A percentile compares a stretch with the other conserved stretches of the same genome.
These are phyloP conservation scores for Chaetomiaceae sp. DNA, from an alignment of 2,329 filamentous ascomycete species.

Conservation along the genomic window DNA sequence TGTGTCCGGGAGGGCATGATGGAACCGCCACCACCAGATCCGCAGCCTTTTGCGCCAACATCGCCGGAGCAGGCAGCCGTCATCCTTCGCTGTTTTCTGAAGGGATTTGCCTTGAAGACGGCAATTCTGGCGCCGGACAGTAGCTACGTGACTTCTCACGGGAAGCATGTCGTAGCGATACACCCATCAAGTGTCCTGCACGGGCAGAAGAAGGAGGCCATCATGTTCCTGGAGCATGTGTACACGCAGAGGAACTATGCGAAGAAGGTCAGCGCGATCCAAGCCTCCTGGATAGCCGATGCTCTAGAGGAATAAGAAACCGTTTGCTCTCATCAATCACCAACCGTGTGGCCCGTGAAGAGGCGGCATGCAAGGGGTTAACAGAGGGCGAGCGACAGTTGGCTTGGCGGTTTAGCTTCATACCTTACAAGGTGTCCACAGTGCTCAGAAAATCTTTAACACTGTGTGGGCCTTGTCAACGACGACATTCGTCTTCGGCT, in stretches of 20 bases:
- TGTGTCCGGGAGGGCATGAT: slow-evolving; percentile 49
- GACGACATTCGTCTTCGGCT: too few relatives aligned
- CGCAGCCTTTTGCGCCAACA: slow-evolving; percentile 49
- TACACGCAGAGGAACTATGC: slow-evolving; percentile 62
- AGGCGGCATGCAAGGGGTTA: too few relatives aligned
- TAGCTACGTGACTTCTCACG: slow-evolving; percentile 54
- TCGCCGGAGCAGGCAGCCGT: slow-evolving; percentile 48
- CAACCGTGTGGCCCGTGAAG: neutral
- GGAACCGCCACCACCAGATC: slow-evolving; percentile 41
- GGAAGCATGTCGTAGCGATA: slow-evolving; percentile 55
- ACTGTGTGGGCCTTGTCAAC: too few relatives aligned
- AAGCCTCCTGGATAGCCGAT: slow-evolving; percentile 53
- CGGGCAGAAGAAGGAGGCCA: slow-evolving; percentile 57
- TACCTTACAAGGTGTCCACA: too few relatives aligned
- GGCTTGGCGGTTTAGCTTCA: neutral
- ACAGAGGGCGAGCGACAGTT: too few relatives aligned
- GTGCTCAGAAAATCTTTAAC: too few relatives aligned
- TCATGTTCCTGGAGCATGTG: slow-evolving; percentile 63
- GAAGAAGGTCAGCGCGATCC: slow-evolving; percentile 58
- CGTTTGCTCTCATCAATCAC: neutral
- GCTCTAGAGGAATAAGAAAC: slow-evolving; percentile 34
- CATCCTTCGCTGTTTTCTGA: slow-evolving; percentile 56
- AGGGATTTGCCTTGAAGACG: slow-evolving; percentile 55
- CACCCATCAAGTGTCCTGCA: slow-evolving; percentile 59
- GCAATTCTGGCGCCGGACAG: slow-evolving; percentile 55